Evolutionary conservation across 129 eudicot species (phyloP).

Genomic region (Ambrosia trifida): DNA sequence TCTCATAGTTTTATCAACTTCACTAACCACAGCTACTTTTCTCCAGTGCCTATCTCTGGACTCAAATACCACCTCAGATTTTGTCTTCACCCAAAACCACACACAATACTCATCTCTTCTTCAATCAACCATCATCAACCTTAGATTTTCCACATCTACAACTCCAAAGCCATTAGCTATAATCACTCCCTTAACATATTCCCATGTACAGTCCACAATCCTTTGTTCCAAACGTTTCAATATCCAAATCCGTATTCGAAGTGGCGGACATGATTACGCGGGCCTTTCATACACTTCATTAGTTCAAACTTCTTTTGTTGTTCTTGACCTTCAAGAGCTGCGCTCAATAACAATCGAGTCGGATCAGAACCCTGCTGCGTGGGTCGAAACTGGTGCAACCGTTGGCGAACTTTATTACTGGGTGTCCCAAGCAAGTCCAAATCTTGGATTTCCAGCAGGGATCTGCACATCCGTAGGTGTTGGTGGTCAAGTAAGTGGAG

Average conservation of each 20-base stretch:
- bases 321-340: conserved; percentile 6
- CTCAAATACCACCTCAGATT: conserved; percentile 11
- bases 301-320: conserved; percentile 8
- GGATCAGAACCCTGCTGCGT: neutral
- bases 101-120: conserved; percentile 16
- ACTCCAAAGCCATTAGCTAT: conserved; percentile 19
- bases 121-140: conserved; percentile 20
- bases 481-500: conserved; percentile 17
- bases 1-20: neutral
- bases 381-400: conserved; percentile 14
- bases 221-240: conserved; percentile 4
- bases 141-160: conserved; percentile 16
- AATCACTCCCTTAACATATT: conserved; percentile 20
- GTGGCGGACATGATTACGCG: conserved; percentile 27
- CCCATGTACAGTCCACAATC: conserved; percentile 14
- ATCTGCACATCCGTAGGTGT: neutral
- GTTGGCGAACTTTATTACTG: conserved; percentile 5
- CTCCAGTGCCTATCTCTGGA: conserved; percentile 5
- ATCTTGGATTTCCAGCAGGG: conserved; percentile 9
- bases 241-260: conserved; percentile 17
- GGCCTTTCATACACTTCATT: conserved; percentile 15
- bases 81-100: conserved; percentile 10
- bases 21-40: too few species aligned
- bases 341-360: conserved; percentile 1
- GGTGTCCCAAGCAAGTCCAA: conserved; percentile 2